Evolutionary conservation across 257 asterid species (phyloP).

Genomic region (Solanum rostratum): DNA sequence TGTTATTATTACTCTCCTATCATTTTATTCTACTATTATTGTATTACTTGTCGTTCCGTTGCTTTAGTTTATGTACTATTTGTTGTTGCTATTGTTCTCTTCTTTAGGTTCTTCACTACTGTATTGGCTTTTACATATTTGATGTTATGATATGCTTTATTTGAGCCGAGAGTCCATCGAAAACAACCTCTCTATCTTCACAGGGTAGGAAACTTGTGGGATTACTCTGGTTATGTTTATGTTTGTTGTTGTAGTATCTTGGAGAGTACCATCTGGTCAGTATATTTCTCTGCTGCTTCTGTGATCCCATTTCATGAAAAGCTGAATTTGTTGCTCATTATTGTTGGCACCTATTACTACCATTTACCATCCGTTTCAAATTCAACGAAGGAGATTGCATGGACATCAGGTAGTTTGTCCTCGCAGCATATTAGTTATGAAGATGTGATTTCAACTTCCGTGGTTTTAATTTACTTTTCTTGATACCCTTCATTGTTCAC

Average conservation of each 20-base stretch:
- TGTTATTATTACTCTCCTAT: too few species aligned
- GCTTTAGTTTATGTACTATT: not conserved
- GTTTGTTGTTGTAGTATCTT: not conserved
- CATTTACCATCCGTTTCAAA: not conserved
- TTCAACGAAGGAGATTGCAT: not conserved
- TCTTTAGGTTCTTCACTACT: not conserved
- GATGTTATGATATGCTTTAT: not conserved
- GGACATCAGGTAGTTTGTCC: not conserved
- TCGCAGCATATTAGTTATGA: not conserved
- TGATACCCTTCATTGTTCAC: not conserved
- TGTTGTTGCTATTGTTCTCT: not conserved
- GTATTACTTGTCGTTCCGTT: not conserved
- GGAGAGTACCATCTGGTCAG: not conserved
- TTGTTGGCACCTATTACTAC: not conserved
- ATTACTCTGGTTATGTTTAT: too few species aligned
- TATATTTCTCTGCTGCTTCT: not conserved
- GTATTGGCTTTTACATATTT: not conserved
- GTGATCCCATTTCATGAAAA: not conserved
- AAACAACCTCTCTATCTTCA: not conserved
- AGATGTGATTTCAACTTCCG: not conserved
- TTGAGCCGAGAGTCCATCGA: not conserved
- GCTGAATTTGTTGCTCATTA: not conserved
- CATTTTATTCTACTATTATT: too few species aligned
- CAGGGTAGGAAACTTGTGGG: too few species aligned
- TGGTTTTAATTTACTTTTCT: not conserved